Evolutionary conservation across 345 rosid genomes (phyloP).

Genomic region (Rhodamnia argentea): DNA sequence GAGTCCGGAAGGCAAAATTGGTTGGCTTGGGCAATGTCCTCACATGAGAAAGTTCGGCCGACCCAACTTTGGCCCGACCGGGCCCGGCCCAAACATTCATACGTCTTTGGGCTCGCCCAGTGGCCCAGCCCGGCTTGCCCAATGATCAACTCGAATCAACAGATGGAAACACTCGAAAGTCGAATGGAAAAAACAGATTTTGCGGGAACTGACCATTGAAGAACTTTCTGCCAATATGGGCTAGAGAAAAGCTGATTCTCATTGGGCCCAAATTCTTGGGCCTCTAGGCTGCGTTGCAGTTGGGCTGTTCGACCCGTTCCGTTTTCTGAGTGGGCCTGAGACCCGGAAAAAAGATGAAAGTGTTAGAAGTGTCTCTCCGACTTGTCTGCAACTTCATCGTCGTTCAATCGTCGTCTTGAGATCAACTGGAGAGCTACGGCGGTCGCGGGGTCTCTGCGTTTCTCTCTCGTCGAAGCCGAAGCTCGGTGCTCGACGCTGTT

Average conservation of each 20-base stretch:
- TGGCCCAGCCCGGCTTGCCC: neutral
- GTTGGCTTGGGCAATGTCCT: neutral
- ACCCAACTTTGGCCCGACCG: neutral
- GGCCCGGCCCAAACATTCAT: neutral
- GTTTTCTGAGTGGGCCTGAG: neutral
- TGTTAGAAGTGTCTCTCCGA: neutral
- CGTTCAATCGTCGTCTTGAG: neutral
- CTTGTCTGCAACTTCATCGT: neutral
- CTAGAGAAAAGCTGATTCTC: neutral
- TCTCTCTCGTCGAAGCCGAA: neutral
- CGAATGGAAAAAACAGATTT: neutral
- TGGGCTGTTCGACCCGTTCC: neutral
- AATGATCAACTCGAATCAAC: neutral
- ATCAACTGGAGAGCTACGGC: neutral
- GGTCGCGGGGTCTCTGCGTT: neutral
- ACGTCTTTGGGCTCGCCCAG: neutral
- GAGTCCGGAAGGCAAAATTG: neutral
- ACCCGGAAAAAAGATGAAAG: neutral
- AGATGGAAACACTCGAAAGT: neutral
- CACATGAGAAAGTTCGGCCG: neutral
- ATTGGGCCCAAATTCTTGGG: neutral
- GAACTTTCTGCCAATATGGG: neutral
- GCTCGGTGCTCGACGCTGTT: neutral
- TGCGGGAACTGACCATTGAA: neutral
- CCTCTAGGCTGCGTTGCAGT: neutral